Base-by-base conservation (phyloP, 1,284 basidiomycete species). In the Puccinia coronata region DNA sequence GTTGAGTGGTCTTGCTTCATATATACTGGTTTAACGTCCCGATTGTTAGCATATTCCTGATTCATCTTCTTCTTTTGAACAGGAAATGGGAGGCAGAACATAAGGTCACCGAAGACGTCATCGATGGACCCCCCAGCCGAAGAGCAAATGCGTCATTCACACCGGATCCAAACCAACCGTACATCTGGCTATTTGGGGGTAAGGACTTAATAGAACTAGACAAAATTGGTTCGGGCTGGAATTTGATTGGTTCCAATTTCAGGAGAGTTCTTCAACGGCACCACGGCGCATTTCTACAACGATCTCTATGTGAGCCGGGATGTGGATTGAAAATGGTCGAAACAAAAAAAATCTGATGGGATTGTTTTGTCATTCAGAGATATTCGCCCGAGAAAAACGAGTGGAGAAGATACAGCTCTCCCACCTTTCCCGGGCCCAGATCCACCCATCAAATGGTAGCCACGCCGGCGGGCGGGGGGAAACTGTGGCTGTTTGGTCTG, bases 301-400 rank as follows among this genome's bases (percentile, higher is more conserved):
- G 77, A 79, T 61, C 57, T 79, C 14, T 79, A 79, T 61, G 77
- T 79, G 18, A 28, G 67, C 55, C 39, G 25, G 16, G n/a, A 28
- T n/a, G n/a, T 67, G 6, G 31, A 51, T 53, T 72, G 2, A 41
- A 34, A 23, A 11, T 39, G 18, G 39, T 18, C 2, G n/a, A 43
- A 53, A 51, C 28, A 31, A 57, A 28, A 23, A n/a, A 59, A 59
- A 5, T 53, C 23, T 57, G 55, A 57, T 57, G 28, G n/a, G 11
- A 11, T 34, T 61, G 28, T 51, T 53, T 9, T 51, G 31, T 41
- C 31, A 14, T 93, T 0, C 94, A 92, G 85, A 88, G 93, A 47
- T 95, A 94, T 85, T 89, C 90, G 0, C 92, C 92, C 0, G 92
- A 93, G 49, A 95, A 94, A 90, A 91, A 94, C 83, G 93, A 95